Conservation (phyloP, 225 moss, liverwort and hornwort genomes). For the Takakia lepidozioides region DNA sequence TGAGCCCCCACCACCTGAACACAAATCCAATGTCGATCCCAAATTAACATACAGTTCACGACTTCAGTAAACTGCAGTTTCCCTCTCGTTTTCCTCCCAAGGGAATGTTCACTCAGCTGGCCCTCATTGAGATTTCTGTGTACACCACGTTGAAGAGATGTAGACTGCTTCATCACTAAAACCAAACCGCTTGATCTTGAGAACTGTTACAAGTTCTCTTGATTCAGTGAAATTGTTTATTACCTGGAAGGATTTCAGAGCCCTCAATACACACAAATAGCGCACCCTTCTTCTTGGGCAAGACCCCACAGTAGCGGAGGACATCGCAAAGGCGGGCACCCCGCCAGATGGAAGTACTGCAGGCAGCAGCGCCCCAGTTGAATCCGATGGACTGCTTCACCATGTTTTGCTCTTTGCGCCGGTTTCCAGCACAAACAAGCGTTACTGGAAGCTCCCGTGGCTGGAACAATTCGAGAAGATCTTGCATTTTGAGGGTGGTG, state of each 20-base stretch:
- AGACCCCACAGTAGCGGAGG: constrained; percentile 62
- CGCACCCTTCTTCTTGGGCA: constrained; percentile 56
- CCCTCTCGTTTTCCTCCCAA: too few species aligned
- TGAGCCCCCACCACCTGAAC: constrained; percentile 32
- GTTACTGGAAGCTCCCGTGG: constrained; percentile 66
- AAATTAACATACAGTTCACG: too few species aligned
- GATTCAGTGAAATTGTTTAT: too few species aligned
- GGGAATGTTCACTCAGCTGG: too few species aligned
- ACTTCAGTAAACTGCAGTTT: too few species aligned
- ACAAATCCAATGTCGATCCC: too few species aligned
- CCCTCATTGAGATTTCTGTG: too few species aligned
- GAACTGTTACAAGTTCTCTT: too few species aligned
- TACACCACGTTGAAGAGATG: too few species aligned
- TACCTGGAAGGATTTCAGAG: constrained; percentile 77
- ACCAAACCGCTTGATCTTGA: too few species aligned
- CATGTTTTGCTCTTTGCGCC: constrained; percentile 93
- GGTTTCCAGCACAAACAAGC: constrained; percentile 91
- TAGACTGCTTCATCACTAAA: too few species aligned
- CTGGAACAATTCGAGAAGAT: constrained; percentile 49
- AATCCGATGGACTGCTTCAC: constrained; percentile 82
- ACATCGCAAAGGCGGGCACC: constrained; percentile 73
- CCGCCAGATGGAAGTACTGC: constrained; percentile 80
- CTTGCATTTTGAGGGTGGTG: constrained; percentile 46
- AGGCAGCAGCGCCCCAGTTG: constrained; percentile 80
- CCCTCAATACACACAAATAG: constrained; percentile 85